These are phyloP conservation scores for Vigna radiata DNA, from an alignment of 306 rosid species.

Conservation along the genomic window DNA sequence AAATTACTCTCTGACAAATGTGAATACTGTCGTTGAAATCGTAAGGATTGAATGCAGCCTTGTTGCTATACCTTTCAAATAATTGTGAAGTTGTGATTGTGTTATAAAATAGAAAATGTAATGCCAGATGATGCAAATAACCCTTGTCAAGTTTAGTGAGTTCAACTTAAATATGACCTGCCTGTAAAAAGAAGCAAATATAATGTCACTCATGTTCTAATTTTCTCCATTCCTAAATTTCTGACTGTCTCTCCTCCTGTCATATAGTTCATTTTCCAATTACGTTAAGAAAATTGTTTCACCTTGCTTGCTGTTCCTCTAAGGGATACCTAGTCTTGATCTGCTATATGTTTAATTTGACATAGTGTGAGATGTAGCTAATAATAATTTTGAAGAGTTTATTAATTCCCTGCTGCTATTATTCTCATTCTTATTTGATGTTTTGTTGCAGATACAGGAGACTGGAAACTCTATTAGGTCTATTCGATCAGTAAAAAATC, in stretches of 20 bases:
- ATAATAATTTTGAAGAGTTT: slow-evolving; percentile 2
- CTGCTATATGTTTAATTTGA: neutral
- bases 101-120: neutral
- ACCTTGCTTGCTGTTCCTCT: slow-evolving; percentile 22
- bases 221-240: neutral
- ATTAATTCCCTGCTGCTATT: slow-evolving; percentile 9
- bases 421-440: too few relatives aligned
- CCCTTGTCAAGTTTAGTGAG: neutral
- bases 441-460: slow-evolving; percentile 54
- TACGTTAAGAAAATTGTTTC: slow-evolving; percentile 15
- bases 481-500: slow-evolving; percentile 47
- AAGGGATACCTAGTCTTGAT: slow-evolving; percentile 7
- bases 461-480: slow-evolving; percentile 54
- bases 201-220: neutral
- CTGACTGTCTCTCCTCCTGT: slow-evolving; percentile 22
- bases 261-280: slow-evolving; percentile 20
- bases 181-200: neutral
- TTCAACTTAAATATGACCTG: neutral
- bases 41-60: neutral
- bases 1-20: neutral
- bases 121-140: neutral
- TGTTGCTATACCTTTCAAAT: neutral
- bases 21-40: neutral
- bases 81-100: neutral
- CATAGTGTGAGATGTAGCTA: neutral